These are phyloP conservation scores for Cylindrodendrum hubeiense DNA, from an alignment of 2,329 filamentous ascomycete species.

Conservation along the genomic window DNA sequence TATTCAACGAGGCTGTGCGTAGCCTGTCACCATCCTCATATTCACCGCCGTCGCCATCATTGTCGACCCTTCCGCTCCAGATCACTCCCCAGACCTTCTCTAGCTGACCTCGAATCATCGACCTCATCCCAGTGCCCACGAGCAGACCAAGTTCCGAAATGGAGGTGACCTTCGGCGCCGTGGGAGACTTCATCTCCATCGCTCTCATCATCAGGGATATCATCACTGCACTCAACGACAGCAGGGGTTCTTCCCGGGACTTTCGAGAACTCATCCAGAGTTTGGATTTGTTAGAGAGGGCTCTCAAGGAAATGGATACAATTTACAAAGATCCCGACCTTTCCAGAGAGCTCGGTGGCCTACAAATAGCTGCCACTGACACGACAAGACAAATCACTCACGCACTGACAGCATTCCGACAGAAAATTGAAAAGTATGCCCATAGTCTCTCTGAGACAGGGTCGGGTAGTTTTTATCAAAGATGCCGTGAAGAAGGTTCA, in stretches of 20 bases:
- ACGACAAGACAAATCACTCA: not conserved
- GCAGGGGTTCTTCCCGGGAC: slow-evolving; percentile 1
- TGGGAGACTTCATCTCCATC: slow-evolving; percentile 9
- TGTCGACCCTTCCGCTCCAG: too few species aligned
- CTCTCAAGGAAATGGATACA: not conserved
- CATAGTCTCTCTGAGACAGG: not conserved
- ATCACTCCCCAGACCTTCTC: too few species aligned
- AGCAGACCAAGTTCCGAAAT: not conserved
- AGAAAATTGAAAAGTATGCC: not conserved
- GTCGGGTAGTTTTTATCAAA: not conserved
- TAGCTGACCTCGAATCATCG: too few species aligned
- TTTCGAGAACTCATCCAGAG: not conserved
- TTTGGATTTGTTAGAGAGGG: not conserved
- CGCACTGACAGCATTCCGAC: not conserved
- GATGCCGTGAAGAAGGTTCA: not conserved
- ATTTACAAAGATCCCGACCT: not conserved
- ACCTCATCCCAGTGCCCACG: too few species aligned
- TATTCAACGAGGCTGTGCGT: too few species aligned
- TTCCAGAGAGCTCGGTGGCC: not conserved
- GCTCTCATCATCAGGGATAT: not conserved
- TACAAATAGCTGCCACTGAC: not conserved
- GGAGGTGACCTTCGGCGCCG: slow-evolving; percentile 5
- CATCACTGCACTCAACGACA: slow-evolving; percentile 5
- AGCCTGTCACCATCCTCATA: too few species aligned
- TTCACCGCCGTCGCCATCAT: too few species aligned